Evolutionary conservation across 179 eudicot species (phyloP), one percentile per base, ranked within the genome.

Genomic region (Drosera spatulata): DNA sequence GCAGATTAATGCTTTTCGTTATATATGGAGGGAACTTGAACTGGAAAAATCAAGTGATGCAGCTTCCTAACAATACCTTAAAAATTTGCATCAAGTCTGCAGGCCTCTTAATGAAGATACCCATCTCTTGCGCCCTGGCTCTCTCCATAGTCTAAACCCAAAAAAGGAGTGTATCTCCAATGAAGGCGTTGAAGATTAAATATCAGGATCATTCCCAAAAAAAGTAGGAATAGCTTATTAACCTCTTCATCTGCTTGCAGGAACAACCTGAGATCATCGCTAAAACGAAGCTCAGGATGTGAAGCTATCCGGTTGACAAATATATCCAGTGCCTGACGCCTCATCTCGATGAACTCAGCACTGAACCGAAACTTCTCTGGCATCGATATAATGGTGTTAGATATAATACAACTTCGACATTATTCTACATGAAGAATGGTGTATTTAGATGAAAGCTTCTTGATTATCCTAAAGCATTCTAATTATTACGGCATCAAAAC

Each of bases 181-280:
- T 22, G 33, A 22, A 22, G 33, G 33, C 33, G 33, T 22, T 22
- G 33, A 22, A 22, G 33, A 22, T 22, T 22, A 22, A 22, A 22
- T 22, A 22, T 22, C 33, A 22, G 33, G 33, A 22, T 22, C 33
- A 22, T 22, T 22, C 33, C 33, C 33, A 22, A 22, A 22, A 22
- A 22, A 22, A 40, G 51, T 55, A 63, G 67, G 50, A 61, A 57
- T 41, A 54, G 48, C 58, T 58, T 78, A 59, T 59, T 75, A 54
- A 84, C 99, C 95, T 84, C 97, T 70, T 93, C 97, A 72, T 93
- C 99, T 56, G 93, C 97, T 74, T 84, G 88, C 78, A 93, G 73
- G 79, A 93, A 93, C 61, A 71, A 80, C 73, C 97, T 84, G 66
- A 89, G 67, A 64, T 93, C 97, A 64, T 93, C 99, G 77, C 95